Percentiles rank a stretch among this genome's conserved stretches.
Evolutionary conservation across 1,284 basidiomycete species (phyloP).

Genomic region (Ustilago cynodontis): DNA sequence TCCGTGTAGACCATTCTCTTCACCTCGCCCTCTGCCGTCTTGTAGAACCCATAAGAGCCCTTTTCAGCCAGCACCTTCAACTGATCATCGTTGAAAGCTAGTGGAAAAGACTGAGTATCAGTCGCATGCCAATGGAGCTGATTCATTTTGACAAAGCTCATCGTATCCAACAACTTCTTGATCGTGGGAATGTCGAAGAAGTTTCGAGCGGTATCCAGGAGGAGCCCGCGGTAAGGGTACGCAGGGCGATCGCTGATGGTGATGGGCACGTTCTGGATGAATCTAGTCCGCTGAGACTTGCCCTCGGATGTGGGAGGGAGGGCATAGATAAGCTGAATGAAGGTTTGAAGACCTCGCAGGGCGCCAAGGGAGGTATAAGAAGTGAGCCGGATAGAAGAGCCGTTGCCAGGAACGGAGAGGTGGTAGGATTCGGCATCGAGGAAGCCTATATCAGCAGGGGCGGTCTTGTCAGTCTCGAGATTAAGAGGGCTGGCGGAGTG

Average conservation of each 20-base stretch:
- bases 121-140: conserved; percentile 84
- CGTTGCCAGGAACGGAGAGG: conserved; percentile 77
- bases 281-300: conserved; percentile 7
- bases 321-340: conserved; percentile 77
- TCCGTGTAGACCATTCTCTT: conserved; percentile 74
- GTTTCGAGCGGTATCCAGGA: conserved; percentile 82
- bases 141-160: conserved; percentile 85
- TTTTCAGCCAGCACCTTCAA: conserved; percentile 76
- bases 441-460: conserved; percentile 30
- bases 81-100: conserved; percentile 73
- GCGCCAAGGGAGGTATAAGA: conserved; percentile 83
- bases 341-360: conserved; percentile 84
- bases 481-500: conserved; percentile 14
- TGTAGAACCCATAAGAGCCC: conserved; percentile 78
- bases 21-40: conserved; percentile 44
- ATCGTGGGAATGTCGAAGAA: conserved; percentile 75
- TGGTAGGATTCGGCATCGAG: conserved; percentile 76
- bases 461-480: conserved; percentile 24
- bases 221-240: conserved; percentile 76
- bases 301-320: conserved; percentile 68
- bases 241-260: conserved; percentile 71
- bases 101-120: conserved; percentile 76
- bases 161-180: conserved; percentile 81
- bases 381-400: conserved; percentile 75
- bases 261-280: conserved; percentile 73